A percentile compares a stretch with the other conserved stretches of the same genome.
These are phyloP conservation scores for Blastobotrys aristatus DNA, from an alignment of 1,139 yeast species.

Conservation along the genomic window DNA sequence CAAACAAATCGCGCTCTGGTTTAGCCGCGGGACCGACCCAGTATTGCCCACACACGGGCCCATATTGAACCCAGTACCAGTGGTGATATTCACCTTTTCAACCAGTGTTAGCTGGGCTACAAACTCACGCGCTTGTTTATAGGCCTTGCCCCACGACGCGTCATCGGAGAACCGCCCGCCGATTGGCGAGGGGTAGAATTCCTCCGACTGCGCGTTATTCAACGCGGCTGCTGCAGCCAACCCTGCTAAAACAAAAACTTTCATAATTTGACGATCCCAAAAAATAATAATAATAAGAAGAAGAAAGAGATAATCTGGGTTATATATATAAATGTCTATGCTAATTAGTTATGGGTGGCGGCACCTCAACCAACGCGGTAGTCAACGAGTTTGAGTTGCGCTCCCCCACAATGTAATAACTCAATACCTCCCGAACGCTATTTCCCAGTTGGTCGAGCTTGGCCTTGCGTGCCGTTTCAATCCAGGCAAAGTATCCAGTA, in stretches of 20 bases:
- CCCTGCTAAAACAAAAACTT: too few species aligned
- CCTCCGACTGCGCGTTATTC: not conserved
- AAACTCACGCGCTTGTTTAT: conserved; percentile 48
- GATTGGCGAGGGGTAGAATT: conserved; percentile 5
- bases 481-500: conserved; percentile 4
- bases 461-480: conserved; percentile 1
- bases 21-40: conserved; percentile 49
- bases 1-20: conserved; percentile 53
- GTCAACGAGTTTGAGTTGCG: too few species aligned
- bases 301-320: too few species aligned
- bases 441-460: conserved; percentile 5
- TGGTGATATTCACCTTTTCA: conserved; percentile 58
- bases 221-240: not conserved
- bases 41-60: conserved; percentile 60
- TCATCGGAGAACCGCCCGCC: conserved; percentile 7
- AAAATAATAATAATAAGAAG: not conserved
- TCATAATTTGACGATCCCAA: too few species aligned
- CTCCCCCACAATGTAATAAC: not conserved
- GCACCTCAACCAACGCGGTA: too few species aligned
- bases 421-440: conserved; percentile 2
- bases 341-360: too few species aligned
- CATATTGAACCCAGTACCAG: conserved; percentile 54
- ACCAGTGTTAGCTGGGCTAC: conserved; percentile 51
- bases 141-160: conserved; percentile 49
- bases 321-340: too few species aligned